A percentile compares a stretch with the other conserved stretches of the same genome.
Evolutionary conservation across 2,329 filamentous ascomycete species (phyloP).

Genomic region (Cryoendolithus antarcticus): DNA sequence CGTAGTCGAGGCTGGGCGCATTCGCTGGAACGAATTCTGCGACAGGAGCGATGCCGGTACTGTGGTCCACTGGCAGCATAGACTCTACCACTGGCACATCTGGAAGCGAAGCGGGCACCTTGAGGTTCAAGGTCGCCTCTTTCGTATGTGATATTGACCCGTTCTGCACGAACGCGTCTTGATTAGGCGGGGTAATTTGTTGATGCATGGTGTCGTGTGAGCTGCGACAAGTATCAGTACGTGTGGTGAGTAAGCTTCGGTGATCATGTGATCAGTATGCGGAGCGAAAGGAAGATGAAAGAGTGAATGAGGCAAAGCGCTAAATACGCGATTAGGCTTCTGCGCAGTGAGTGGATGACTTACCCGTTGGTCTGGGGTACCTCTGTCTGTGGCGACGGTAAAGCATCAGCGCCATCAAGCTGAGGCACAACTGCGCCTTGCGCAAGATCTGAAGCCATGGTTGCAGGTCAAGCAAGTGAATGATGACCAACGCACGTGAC

Average conservation of each 20-base stretch:
- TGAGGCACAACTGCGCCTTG: constrained; percentile 4
- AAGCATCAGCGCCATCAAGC: constrained; percentile 5
- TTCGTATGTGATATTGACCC: constrained; percentile 2
- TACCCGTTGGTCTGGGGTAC: not conserved
- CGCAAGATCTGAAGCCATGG: constrained; percentile 9
- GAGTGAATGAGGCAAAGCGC: too few relatives aligned
- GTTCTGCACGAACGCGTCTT: constrained; percentile 7
- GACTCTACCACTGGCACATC: constrained; percentile 15
- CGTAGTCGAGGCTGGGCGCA: constrained; percentile 27
- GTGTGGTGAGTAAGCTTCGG: too few relatives aligned
- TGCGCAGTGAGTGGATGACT: not conserved
- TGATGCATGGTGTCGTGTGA: constrained; percentile 7
- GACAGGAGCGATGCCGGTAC: constrained; percentile 31
- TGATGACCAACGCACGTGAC: too few relatives aligned
- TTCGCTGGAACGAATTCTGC: constrained; percentile 31
- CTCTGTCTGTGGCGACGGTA: not conserved
- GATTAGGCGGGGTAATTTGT: constrained; percentile 1
- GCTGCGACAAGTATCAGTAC: not conserved
- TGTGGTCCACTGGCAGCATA: constrained; percentile 27
- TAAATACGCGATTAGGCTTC: too few relatives aligned
- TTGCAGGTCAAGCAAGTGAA: constrained; percentile 3
- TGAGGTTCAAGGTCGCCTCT: constrained; percentile 11
- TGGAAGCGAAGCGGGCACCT: constrained; percentile 13
- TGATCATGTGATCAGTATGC: too few relatives aligned
- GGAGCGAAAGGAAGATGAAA: too few relatives aligned